A percentile compares a stretch with the other conserved stretches of the same genome.
phyloP scores from a whole-genome alignment of 2,329 filamentous ascomycete species.

The Trichoderma polysporum region DNA sequence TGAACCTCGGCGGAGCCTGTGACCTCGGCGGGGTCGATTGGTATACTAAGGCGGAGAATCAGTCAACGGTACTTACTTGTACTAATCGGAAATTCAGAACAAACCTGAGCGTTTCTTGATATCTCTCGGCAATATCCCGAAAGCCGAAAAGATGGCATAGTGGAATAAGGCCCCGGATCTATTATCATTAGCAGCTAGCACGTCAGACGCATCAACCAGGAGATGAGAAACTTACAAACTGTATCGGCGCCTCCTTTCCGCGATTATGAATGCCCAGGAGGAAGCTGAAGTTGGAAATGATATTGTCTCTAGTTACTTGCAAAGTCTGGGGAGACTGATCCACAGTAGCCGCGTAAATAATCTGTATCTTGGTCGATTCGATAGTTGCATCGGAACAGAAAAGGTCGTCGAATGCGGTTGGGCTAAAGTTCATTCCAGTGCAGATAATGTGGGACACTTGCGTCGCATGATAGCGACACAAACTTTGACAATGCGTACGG shows the following conservation, averaged over 20 bases:
- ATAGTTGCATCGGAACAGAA: slow-evolving; percentile 27
- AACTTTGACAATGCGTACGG: slow-evolving; percentile 25
- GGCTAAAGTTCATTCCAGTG: slow-evolving; percentile 21
- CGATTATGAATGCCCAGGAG: slow-evolving; percentile 21
- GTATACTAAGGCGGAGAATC: slow-evolving; percentile 3
- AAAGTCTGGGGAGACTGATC: slow-evolving; percentile 24
- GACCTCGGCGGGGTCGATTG: slow-evolving; percentile 23
- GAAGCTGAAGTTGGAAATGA: slow-evolving; percentile 26
- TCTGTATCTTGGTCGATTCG: slow-evolving; percentile 31
- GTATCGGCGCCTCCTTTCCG: slow-evolving; percentile 24
- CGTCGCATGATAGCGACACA: slow-evolving; percentile 28
- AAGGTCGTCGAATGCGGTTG: slow-evolving; percentile 27
- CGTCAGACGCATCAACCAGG: background rate
- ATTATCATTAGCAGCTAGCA: background rate
- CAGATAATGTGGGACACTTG: slow-evolving; percentile 27
- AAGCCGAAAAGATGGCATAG: slow-evolving; percentile 27
- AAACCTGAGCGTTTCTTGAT: slow-evolving; percentile 20
- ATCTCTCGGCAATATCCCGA: slow-evolving; percentile 26
- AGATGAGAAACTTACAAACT: slow-evolving; percentile 15
- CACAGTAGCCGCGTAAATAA: slow-evolving; percentile 29
- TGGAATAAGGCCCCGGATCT: slow-evolving; percentile 25
- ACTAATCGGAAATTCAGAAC: background rate
- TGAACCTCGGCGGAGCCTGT: slow-evolving; percentile 26
- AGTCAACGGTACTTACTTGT: background rate
- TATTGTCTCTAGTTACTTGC: slow-evolving; percentile 25